Percentiles rank a stretch among this genome's conserved stretches.
phyloP scores from a whole-genome alignment of 2,329 filamentous ascomycete species.

The Monosporascus sp. region DNA sequence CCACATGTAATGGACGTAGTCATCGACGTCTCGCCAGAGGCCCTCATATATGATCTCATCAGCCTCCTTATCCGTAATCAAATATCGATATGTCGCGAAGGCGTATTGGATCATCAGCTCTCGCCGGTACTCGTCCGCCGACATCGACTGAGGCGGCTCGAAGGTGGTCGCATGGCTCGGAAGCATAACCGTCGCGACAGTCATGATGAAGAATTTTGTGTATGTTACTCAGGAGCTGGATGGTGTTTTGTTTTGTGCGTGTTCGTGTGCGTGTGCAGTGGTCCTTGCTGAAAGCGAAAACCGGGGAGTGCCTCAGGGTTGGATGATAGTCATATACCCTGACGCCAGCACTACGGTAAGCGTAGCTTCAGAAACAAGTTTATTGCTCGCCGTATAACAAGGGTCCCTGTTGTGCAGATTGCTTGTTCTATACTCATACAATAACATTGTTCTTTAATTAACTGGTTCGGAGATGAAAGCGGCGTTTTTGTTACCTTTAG shows the following conservation, averaged over 20 bases:
- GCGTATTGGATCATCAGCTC: constrained; percentile 7
- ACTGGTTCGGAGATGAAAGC: no score
- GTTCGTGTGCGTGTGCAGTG: not conserved
- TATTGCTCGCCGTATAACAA: no score
- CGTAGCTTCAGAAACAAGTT: no score
- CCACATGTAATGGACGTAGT: constrained; percentile 6
- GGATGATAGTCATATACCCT: no score
- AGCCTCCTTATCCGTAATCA: constrained; percentile 5
- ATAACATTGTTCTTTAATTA: no score
- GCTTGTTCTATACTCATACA: no score
- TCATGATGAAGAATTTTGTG: not conserved
- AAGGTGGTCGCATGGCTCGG: not conserved
- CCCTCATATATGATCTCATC: constrained; percentile 2
- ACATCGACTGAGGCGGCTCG: not conserved
- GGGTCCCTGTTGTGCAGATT: no score
- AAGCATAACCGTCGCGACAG: not conserved
- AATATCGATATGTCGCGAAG: constrained; percentile 4
- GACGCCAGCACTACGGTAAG: no score
- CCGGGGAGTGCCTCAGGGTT: no score
- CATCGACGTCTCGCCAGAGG: constrained; percentile 7
- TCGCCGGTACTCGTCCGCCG: constrained; percentile 1
- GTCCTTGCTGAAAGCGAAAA: no score
- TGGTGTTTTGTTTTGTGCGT: not conserved
- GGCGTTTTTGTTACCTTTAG: no score
- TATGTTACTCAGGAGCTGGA: not conserved